Evolutionary conservation across 2,329 filamentous ascomycete species (phyloP).

Genomic region (Dryadomyces sulphureus): DNA sequence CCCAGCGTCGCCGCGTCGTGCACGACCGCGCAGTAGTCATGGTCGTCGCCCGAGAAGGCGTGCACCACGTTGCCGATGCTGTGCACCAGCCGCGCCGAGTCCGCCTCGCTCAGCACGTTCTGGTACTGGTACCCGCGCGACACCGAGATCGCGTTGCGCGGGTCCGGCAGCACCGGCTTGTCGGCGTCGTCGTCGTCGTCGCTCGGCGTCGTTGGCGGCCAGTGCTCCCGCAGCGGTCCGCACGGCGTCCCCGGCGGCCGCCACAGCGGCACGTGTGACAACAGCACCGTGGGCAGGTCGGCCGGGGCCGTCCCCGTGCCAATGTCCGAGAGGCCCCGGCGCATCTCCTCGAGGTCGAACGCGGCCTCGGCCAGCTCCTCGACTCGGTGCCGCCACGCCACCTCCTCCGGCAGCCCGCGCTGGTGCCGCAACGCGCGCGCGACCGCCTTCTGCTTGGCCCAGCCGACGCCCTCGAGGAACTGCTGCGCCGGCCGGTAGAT

Average conservation of each 20-base stretch:
- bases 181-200: conserved; percentile 25
- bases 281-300: conserved; percentile 73
- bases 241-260: conserved; percentile 72
- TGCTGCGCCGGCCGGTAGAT: conserved; percentile 66
- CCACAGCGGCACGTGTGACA: conserved; percentile 85
- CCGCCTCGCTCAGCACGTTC: conserved; percentile 67
- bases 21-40: conserved; percentile 88
- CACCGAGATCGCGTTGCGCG: conserved; percentile 66
- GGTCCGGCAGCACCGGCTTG: conserved; percentile 39
- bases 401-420: conserved; percentile 41
- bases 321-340: background rate
- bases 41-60: conserved; percentile 90
- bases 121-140: conserved; percentile 85
- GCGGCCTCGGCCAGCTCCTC: conserved; percentile 40
- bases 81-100: conserved; percentile 62
- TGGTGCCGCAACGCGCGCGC: conserved; percentile 52
- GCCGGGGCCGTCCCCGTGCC: conserved; percentile 17
- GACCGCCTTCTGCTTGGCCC: conserved; percentile 51
- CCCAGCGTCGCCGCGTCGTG: conserved; percentile 44
- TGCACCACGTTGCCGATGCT: conserved; percentile 70
- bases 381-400: conserved; percentile 42
- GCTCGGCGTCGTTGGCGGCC: conserved; percentile 48
- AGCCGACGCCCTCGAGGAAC: conserved; percentile 56
- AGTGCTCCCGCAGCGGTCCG: conserved; percentile 72
- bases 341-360: conserved; percentile 14